Percentiles rank a stretch among this genome's conserved stretches.
phyloP scores from a whole-genome alignment of 805 yeast genomes.

The Saccharomycopsis sp. region DNA sequence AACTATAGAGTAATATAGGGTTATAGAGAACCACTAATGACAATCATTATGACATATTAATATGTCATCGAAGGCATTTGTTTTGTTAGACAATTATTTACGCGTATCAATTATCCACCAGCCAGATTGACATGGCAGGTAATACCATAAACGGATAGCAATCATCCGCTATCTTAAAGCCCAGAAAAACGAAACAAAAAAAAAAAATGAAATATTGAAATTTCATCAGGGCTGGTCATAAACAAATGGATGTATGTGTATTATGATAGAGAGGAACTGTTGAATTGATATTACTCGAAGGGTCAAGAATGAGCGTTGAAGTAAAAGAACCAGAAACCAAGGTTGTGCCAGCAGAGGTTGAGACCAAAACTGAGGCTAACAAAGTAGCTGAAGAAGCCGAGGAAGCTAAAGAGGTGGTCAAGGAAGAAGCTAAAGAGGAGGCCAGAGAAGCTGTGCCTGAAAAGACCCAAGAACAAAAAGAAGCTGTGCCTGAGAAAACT shows the following conservation, averaged over 20 bases:
- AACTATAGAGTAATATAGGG: too few relatives aligned
- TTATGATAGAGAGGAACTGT: too few relatives aligned
- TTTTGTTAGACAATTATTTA: too few relatives aligned
- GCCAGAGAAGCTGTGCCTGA: constrained; percentile 10
- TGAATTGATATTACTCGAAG: too few relatives aligned
- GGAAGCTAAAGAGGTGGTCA: constrained; percentile 3
- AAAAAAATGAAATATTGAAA: background rate
- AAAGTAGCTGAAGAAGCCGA: constrained; percentile 21
- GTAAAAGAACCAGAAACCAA: background rate
- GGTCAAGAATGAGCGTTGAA: background rate
- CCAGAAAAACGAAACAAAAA: background rate
- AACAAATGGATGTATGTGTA: too few relatives aligned
- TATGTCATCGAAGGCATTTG: too few relatives aligned
- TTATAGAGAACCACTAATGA: too few relatives aligned
- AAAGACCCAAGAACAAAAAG: constrained; percentile 19
- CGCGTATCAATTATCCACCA: too few relatives aligned
- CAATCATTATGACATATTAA: too few relatives aligned
- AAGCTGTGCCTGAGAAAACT: constrained; percentile 23
- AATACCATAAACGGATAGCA: background rate
- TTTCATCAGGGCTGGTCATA: background rate
- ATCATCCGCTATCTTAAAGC: background rate
- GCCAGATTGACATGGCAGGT: too few relatives aligned
- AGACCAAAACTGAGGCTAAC: constrained; percentile 18
- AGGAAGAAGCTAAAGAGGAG: background rate
- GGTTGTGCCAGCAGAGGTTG: constrained; percentile 10